Conservation (phyloP, 2,329 filamentous ascomycete genomes). For the Diaporthe nobilis region DNA sequence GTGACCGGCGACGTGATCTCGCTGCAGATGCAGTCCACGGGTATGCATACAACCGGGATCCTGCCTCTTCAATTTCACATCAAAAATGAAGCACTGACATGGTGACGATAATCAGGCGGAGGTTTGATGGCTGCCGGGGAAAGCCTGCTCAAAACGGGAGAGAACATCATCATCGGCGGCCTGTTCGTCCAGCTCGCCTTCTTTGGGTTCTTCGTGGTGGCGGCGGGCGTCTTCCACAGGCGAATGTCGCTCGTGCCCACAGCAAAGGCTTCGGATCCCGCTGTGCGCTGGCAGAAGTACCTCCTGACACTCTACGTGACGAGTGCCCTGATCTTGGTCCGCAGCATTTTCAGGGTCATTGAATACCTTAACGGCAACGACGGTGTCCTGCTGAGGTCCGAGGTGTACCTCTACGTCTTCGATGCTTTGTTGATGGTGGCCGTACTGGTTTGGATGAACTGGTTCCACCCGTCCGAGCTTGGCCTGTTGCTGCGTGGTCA, state of each 20-base stretch:
- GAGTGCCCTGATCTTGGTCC: conserved; percentile 60
- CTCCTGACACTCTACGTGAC: conserved; percentile 41
- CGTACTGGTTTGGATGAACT: conserved; percentile 2
- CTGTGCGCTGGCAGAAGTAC: conserved; percentile 43
- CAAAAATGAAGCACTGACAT: neutral
- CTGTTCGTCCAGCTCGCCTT: conserved; percentile 64
- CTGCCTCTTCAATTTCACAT: no score
- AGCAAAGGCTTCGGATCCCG: conserved; percentile 41
- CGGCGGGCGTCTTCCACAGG: conserved; percentile 61
- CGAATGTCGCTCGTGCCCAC: conserved; percentile 55
- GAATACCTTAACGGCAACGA: conserved; percentile 62
- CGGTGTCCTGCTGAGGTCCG: conserved; percentile 59
- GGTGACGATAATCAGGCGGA: conserved; percentile 50
- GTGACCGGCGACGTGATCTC: conserved; percentile 63
- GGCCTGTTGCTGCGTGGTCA: conserved; percentile 29
- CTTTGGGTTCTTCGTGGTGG: conserved; percentile 64
- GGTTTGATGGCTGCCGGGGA: conserved; percentile 55
- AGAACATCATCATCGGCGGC: conserved; percentile 62
- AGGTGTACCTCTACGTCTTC: conserved; percentile 62
- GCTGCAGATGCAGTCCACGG: conserved; percentile 60
- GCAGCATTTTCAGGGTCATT: conserved; percentile 62
- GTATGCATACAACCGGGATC: conserved; percentile 46
- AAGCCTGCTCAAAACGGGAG: conserved; percentile 50
- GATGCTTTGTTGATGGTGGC: conserved; percentile 52
- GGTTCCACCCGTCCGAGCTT: conserved; percentile 32